These are phyloP conservation scores for Phaeosphaeriaceae sp. DNA, from an alignment of 2,329 filamentous ascomycete genomes.

Conservation along the genomic window DNA sequence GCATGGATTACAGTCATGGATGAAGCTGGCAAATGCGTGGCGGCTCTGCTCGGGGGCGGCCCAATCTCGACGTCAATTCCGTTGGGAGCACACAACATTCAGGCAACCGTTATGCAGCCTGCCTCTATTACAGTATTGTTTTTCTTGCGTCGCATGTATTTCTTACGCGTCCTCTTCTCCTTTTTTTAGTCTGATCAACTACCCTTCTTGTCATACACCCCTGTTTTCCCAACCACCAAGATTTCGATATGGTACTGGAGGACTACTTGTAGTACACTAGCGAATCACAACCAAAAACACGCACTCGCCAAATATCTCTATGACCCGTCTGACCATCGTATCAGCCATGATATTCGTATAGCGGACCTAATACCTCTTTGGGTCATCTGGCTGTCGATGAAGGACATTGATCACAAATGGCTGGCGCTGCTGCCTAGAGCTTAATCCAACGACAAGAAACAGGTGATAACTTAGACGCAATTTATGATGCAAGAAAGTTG, in stretches of 20 bases:
- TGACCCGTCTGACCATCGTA: conserved; percentile 8
- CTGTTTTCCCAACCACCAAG: conserved; percentile 5
- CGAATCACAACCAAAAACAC: conserved; percentile 9
- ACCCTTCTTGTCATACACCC: conserved; percentile 8
- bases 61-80: conserved; percentile 6
- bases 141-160: conserved; percentile 7
- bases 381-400: conserved; percentile 6
- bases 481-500: too few relatives aligned
- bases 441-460: conserved; percentile 18
- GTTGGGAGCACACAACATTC: conserved; percentile 7
- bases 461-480: neutral
- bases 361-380: conserved; percentile 15
- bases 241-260: neutral
- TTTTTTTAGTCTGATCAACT: neutral
- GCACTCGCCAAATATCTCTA: neutral
- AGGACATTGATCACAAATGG: conserved; percentile 8
- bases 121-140: conserved; percentile 1
- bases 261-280: conserved; percentile 1
- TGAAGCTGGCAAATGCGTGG: conserved; percentile 14
- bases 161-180: conserved; percentile 10
- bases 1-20: conserved; percentile 20
- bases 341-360: conserved; percentile 8
- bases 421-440: conserved; percentile 25
- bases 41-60: conserved; percentile 13
- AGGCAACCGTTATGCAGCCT: conserved; percentile 17